Evolutionary conservation across 805 yeast species (phyloP).

Genomic region (Ogataea ganodermae): DNA sequence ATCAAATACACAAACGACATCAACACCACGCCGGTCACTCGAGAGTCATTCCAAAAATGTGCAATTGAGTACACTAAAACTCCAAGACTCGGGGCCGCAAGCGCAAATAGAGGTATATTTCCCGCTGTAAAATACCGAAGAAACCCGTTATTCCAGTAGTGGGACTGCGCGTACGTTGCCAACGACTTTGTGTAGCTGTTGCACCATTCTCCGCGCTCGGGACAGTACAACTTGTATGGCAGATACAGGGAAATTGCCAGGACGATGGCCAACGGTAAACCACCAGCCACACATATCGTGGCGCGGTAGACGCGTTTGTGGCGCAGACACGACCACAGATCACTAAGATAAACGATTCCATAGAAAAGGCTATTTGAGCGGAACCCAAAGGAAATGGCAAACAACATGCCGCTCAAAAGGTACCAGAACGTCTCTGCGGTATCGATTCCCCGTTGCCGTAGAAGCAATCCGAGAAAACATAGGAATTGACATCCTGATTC

Average conservation of each 20-base stretch:
- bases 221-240: slow-evolving; percentile 67
- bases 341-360: slow-evolving; percentile 67
- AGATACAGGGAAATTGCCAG: slow-evolving; percentile 49
- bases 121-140: slow-evolving; percentile 78
- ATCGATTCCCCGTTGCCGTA: slow-evolving; percentile 37
- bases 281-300: slow-evolving; percentile 50
- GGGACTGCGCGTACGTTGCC: slow-evolving; percentile 67
- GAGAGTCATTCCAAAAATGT: slow-evolving; percentile 34
- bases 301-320: slow-evolving; percentile 15
- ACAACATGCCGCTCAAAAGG: slow-evolving; percentile 51
- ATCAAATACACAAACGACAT: slow-evolving; percentile 47
- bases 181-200: slow-evolving; percentile 54
- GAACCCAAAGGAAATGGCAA: slow-evolving; percentile 60
- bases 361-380: slow-evolving; percentile 77
- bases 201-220: slow-evolving; percentile 82
- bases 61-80: slow-evolving; percentile 45
- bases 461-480: slow-evolving; percentile 55
- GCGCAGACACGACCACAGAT: slow-evolving; percentile 39
- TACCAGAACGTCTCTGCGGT: slow-evolving; percentile 26
- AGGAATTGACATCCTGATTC: slow-evolving; percentile 71
- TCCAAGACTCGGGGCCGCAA: slow-evolving; percentile 68
- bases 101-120: slow-evolving; percentile 79
- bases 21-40: slow-evolving; percentile 41
- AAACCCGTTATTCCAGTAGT: slow-evolving; percentile 87
- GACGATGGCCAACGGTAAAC: slow-evolving; percentile 50